These are phyloP conservation scores for Pichiaceae sp. DNA, from an alignment of 1,139 yeast genomes.

Conservation along the genomic window DNA sequence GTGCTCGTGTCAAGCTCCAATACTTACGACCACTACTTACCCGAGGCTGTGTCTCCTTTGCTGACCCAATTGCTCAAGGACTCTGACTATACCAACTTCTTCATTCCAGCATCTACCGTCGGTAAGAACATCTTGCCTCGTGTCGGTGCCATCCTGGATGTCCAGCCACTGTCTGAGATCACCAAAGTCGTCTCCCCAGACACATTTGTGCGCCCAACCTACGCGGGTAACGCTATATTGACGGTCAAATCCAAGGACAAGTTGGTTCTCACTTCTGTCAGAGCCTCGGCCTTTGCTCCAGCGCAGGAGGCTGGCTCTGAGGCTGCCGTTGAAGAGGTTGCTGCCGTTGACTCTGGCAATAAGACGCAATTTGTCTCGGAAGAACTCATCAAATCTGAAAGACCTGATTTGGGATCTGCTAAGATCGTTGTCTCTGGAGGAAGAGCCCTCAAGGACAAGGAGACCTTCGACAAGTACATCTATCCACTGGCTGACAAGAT, in stretches of 20 bases:
- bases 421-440: slow-evolving; percentile 83
- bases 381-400: slow-evolving; percentile 64
- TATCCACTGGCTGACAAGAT: slow-evolving; percentile 80
- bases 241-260: slow-evolving; percentile 70
- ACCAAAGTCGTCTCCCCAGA: slow-evolving; percentile 54
- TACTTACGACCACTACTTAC: slow-evolving; percentile 48
- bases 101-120: slow-evolving; percentile 75
- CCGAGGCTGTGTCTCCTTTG: slow-evolving; percentile 61
- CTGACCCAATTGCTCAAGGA: slow-evolving; percentile 34
- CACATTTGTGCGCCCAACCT: slow-evolving; percentile 87
- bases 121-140: slow-evolving; percentile 88
- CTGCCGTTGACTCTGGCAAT: slow-evolving; percentile 27
- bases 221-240: slow-evolving; percentile 90
- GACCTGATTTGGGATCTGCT: slow-evolving; percentile 90
- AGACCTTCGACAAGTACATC: slow-evolving; percentile 68
- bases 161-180: slow-evolving; percentile 83
- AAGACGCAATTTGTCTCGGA: slow-evolving; percentile 60
- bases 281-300: slow-evolving; percentile 80
- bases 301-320: slow-evolving; percentile 31
- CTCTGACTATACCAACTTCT: slow-evolving; percentile 56
- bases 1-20: slow-evolving; percentile 43
- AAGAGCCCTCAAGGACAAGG: slow-evolving; percentile 86
- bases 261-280: slow-evolving; percentile 60
- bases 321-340: slow-evolving; percentile 43
- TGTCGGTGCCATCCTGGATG: slow-evolving; percentile 74